Conservation (phyloP, 164 flowering plant species). For the Vitis riparia region DNA sequence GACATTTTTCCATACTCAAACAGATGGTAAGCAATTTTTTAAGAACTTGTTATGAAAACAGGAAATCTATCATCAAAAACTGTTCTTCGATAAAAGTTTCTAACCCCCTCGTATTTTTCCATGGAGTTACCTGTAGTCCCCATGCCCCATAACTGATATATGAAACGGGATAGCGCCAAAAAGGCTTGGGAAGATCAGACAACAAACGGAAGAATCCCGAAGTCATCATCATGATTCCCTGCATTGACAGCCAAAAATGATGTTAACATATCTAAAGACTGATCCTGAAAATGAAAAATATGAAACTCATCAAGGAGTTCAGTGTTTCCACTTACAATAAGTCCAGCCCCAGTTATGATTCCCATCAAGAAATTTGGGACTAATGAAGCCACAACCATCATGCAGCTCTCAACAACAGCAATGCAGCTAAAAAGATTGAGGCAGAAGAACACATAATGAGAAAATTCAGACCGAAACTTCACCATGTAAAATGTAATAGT, state of each 20-base stretch:
- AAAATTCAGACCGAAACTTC: conserved; percentile 42
- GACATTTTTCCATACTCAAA: too few species aligned
- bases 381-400: conserved; percentile 74
- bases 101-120: too few species aligned
- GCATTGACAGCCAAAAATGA: not conserved
- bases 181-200: conserved; percentile 21
- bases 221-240: too few species aligned
- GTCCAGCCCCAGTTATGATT: not conserved
- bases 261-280: too few species aligned
- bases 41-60: not conserved
- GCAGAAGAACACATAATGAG: conserved; percentile 30
- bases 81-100: too few species aligned
- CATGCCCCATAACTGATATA: conserved; percentile 27
- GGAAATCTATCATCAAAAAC: too few species aligned
- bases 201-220: too few species aligned
- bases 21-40: too few species aligned
- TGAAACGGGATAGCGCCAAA: conserved; percentile 37
- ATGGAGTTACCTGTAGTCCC: conserved; percentile 18
- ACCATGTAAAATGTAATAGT: conserved; percentile 57
- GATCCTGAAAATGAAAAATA: too few species aligned
- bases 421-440: conserved; percentile 42
- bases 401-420: conserved; percentile 62
- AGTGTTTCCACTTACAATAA: too few species aligned
- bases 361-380: conserved; percentile 74
- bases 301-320: too few species aligned